Base-by-base conservation (phyloP, 2,329 filamentous ascomycete genomes). In the Diaporthe sp. region DNA sequence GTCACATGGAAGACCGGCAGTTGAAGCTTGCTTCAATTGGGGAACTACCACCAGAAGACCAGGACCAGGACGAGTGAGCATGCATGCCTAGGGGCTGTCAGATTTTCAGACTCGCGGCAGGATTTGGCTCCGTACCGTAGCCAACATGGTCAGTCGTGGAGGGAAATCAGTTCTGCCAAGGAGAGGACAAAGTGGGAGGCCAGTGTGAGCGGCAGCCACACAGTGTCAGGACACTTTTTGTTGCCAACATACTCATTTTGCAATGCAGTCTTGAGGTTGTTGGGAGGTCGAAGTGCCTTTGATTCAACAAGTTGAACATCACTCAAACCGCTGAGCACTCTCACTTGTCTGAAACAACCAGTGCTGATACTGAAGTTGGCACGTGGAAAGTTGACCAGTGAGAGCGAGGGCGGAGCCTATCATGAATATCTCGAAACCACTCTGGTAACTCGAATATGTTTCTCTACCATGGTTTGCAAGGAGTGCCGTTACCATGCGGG, bases 1-100 rank as follows among this genome's bases (percentile, higher is more conserved):
- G 83, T 60, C 80, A 85, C 76, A 81, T 85, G 79, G 84, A 85
- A 75, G 86, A 87, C 79, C 81, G 83, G 71, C 79, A 78, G 34
- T 79, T 85, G 37, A 85, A 84, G 78, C 79, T 81, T 79, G 81
- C 81, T 28, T 81, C 82, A 10, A 84, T 85, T 60, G 83, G 83
- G 28, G 81, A 84, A 75, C 77, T 80, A 9, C 70, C 70, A 15
- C 70, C 75, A 7, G 75, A 77, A 39, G 82, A 84, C 51, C 82
- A 83, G 28, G 83, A 84, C 20, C 71, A 73, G 51, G 75, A 80
- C 25, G 74, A 73, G 5, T 74, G 49, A 44, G 22, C 34, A 31
- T 31, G 8, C 15, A 6, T 8, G 15, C 22, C 7, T 15, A 28
- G n/a, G 2, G 12, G 9, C 9, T 25, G 20, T 5, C 8, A 58